Percentiles rank a stretch among this genome's conserved stretches.
Evolutionary conservation across 139 green algal genomes (phyloP).

Genomic region (Pleodorina starrii): DNA sequence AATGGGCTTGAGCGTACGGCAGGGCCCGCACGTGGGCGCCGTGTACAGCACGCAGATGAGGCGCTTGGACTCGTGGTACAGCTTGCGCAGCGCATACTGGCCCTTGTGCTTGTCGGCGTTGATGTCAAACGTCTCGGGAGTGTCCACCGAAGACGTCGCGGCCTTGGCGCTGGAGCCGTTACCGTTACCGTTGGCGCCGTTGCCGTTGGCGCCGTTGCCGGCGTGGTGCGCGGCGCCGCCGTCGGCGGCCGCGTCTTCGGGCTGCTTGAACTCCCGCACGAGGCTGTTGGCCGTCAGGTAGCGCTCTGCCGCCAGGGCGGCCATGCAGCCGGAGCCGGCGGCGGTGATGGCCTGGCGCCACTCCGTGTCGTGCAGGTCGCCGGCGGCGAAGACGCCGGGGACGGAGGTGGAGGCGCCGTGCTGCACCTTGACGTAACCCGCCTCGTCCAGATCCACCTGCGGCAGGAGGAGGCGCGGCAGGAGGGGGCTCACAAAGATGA

Average conservation of each 20-base stretch:
- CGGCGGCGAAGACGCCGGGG: constrained; percentile 92
- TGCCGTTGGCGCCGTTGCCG: background rate
- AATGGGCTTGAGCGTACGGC: constrained; percentile 96
- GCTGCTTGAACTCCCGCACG: constrained; percentile 64
- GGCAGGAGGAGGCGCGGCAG: background rate
- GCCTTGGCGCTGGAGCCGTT: background rate
- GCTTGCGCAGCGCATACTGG: constrained; percentile 94
- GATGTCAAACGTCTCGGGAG: constrained; percentile 79
- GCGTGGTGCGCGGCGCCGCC: background rate
- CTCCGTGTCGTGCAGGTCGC: constrained; percentile 95
- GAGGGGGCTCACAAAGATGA: too few relatives aligned
- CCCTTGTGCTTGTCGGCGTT: constrained; percentile 83
- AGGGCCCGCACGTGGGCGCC: constrained; percentile 74
- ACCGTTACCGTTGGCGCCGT: background rate
- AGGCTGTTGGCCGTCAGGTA: constrained; percentile 87
- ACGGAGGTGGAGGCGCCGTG: constrained; percentile 83
- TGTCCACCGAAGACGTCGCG: constrained; percentile 43
- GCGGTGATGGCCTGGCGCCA: constrained; percentile 97
- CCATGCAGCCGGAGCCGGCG: constrained; percentile 95
- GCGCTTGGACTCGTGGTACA: constrained; percentile 96
- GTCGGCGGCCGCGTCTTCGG: constrained; percentile 43
- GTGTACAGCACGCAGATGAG: constrained; percentile 95
- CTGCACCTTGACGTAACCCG: constrained; percentile 91
- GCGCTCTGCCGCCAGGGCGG: constrained; percentile 93
- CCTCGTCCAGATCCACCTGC: constrained; percentile 88